A percentile compares a stretch with the other conserved stretches of the same genome.
phyloP scores from a whole-genome alignment of 192 early-diverging fungal genomes.

The Linnemannia elongata region DNA sequence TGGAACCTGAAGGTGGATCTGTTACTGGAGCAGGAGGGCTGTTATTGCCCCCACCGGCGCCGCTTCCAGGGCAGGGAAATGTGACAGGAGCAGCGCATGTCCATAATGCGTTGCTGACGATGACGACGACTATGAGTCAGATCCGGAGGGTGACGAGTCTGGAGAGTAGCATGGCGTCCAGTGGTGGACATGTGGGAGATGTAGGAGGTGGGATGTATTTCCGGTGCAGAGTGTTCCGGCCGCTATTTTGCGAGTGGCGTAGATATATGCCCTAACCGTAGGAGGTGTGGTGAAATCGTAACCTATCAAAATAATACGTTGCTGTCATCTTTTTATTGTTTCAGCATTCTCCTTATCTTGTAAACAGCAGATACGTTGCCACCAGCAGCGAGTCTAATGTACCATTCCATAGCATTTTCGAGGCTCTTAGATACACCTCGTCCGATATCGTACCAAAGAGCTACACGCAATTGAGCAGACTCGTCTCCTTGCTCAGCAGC shows the following conservation, averaged over 20 bases:
- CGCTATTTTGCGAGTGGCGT: not conserved
- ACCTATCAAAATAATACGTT: not conserved
- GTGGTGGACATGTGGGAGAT: not conserved
- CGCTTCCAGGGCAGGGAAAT: not conserved
- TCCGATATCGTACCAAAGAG: not conserved
- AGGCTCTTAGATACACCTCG: not conserved
- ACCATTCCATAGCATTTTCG: not conserved
- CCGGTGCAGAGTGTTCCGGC: not conserved
- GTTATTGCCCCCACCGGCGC: not conserved
- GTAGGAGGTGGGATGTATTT: not conserved
- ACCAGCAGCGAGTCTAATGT: not conserved
- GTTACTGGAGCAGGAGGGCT: not conserved
- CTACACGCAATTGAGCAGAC: not conserved
- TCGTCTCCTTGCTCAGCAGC: not conserved
- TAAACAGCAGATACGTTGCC: too few species aligned
- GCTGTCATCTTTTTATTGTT: not conserved
- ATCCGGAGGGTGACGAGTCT: conserved; percentile 24
- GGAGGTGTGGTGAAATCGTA: not conserved
- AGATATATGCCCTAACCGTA: not conserved
- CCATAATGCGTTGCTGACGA: not conserved
- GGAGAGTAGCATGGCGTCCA: not conserved
- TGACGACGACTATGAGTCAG: not conserved
- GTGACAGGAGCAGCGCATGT: too few species aligned
- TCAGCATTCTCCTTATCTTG: too few species aligned
- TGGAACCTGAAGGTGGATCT: conserved; percentile 19